These are phyloP conservation scores for Candida piceae DNA, from an alignment of 805 yeast species.

Conservation along the genomic window DNA sequence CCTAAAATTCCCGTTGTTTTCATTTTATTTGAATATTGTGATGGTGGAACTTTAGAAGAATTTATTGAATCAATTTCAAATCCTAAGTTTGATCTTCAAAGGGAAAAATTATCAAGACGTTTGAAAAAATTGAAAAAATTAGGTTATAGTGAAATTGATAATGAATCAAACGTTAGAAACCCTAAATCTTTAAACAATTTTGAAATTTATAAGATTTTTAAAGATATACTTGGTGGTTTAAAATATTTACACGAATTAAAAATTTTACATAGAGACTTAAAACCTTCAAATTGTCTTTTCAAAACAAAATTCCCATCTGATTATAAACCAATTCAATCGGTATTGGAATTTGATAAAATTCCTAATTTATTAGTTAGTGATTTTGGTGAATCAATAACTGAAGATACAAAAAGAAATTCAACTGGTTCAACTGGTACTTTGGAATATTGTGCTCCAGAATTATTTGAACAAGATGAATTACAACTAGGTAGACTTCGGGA, in stretches of 20 bases:
- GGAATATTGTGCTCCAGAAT: constrained; percentile 85
- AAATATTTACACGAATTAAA: constrained; percentile 66
- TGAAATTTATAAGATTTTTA: constrained; percentile 66
- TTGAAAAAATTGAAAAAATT: constrained; percentile 11
- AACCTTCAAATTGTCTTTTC: constrained; percentile 82
- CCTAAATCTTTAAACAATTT: constrained; percentile 36
- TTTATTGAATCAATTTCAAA: constrained; percentile 37
- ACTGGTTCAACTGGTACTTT: constrained; percentile 86
- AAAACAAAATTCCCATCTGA: constrained; percentile 29
- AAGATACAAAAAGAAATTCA: constrained; percentile 58
- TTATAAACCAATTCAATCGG: constrained; percentile 20
- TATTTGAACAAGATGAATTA: constrained; percentile 35
- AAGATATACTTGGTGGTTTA: constrained; percentile 67
- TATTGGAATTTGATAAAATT: constrained; percentile 28
- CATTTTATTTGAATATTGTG: constrained; percentile 81
- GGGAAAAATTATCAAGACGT: constrained; percentile 32
- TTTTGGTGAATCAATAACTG: constrained; percentile 82
- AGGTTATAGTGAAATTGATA: too few relatives aligned
- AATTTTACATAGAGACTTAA: constrained; percentile 81
- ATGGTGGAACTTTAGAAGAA: constrained; percentile 82
- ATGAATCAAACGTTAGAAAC: too few relatives aligned
- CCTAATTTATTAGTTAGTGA: constrained; percentile 82
- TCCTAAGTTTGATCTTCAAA: constrained; percentile 33
- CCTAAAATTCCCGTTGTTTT: constrained; percentile 59
- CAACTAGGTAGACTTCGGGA: constrained; percentile 39